Evolutionary conservation across 345 rosid species (phyloP).

Genomic region (Theobroma cacao): DNA sequence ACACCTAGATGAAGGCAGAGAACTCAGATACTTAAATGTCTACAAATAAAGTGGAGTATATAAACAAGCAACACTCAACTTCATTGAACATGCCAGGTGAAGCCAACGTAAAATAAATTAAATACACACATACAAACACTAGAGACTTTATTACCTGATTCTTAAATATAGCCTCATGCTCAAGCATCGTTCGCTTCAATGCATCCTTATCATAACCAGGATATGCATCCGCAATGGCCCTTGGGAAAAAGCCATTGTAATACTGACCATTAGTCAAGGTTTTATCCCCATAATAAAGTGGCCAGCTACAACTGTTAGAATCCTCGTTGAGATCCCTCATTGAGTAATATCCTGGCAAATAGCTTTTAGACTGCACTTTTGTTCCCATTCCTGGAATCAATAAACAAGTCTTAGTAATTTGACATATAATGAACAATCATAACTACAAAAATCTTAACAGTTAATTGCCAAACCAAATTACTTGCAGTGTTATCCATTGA

Average conservation of each 20-base stretch:
- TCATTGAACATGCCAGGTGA: conserved; percentile 20
- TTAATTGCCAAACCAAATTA: background rate
- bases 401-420: conserved; percentile 10
- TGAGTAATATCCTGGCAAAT: conserved; percentile 52
- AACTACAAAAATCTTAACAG: background rate
- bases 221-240: conserved; percentile 41
- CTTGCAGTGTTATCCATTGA: background rate
- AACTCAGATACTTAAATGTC: conserved; percentile 14
- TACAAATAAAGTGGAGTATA: conserved; percentile 22
- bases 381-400: conserved; percentile 68
- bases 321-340: conserved; percentile 76
- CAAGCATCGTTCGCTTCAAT: conserved; percentile 73
- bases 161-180: conserved; percentile 83
- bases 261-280: conserved; percentile 44
- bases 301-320: conserved; percentile 62
- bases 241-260: conserved; percentile 47
- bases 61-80: conserved; percentile 20
- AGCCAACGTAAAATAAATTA: background rate
- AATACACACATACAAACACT: background rate
- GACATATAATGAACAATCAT: conserved; percentile 2
- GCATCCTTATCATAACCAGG: conserved; percentile 50
- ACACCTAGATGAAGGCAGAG: conserved; percentile 38
- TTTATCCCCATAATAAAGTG: conserved; percentile 45
- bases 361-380: conserved; percentile 68
- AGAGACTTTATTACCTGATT: conserved; percentile 53